Evolutionary conservation across 2,329 filamentous ascomycete genomes (phyloP), one percentile per base, ranked within the genome.

Genomic region (Xylariaceae sp.): DNA sequence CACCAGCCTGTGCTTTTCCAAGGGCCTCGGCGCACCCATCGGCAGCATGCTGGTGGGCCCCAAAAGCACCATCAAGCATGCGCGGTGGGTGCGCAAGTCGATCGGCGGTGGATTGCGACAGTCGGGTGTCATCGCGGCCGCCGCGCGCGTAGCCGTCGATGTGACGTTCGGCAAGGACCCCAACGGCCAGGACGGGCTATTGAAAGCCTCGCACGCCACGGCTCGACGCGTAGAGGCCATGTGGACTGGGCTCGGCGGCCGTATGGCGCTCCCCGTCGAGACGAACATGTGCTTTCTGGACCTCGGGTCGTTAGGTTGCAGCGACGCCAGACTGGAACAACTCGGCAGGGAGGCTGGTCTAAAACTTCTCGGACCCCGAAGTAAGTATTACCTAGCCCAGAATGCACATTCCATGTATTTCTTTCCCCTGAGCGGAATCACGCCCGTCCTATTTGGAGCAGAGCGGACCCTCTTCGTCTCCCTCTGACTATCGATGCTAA

Each of bases 81-180:
- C 85, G 4, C 74, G 87, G n/a, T 88, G 87, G 84, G 79, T 91
- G 22, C 78, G 89, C 52, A 95, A 95, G 74, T 81, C 83, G 22
- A 84, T 95, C 60, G 90, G 90, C 18, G 90, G 90, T 39, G 89
- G 88, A 0, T 75, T 89, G 53, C 76, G 90, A 22, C 89, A 94
- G 70, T 77, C 87, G 0, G 90, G 90, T 51, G 81, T 94, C 1
- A 76, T 94, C 13, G 83, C 88, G 5, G 85, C 88, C 1, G 84
- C 89, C 0, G 89, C 89, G 1, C 76, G 87, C 19, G 85, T 91
- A 3, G 88, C 87, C 0, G 80, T 95, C 8, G 85, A 92, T 59
- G 87, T 91, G 68, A 91, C 87, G 0, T 95, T 94, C 58, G 81
- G 83, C 12, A 71, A 67, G 13, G 81, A 77, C 4, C 73, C 78